phyloP scores from a whole-genome alignment of 108 stramenopile genomes.

The Pinguiococcus pyrenoidosus region DNA sequence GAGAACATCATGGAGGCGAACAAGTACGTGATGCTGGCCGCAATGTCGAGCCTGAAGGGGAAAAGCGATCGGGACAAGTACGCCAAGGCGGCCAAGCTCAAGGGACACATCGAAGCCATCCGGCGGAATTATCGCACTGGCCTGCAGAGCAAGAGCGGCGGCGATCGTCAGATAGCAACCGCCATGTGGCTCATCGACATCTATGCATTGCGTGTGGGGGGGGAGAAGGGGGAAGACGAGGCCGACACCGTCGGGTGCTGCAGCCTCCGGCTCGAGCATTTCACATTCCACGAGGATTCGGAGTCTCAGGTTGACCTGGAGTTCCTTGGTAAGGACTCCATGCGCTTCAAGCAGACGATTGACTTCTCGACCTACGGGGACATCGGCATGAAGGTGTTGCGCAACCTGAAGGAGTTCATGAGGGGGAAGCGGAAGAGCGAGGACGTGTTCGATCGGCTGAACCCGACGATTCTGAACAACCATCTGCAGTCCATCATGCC shows the following conservation, averaged over 20 bases:
- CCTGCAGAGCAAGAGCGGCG: conserved; percentile 56
- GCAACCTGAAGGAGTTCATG: conserved; percentile 76
- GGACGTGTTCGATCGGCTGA: conserved; percentile 88
- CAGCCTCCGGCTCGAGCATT: conserved; percentile 89
- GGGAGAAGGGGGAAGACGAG: conserved; percentile 99
- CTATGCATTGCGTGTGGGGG: conserved; percentile 97
- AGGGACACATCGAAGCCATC: conserved; percentile 86
- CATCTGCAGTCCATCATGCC: conserved; percentile 64
- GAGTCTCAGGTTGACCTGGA: conserved; percentile 84
- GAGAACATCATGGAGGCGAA: conserved; percentile 84
- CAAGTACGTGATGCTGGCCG: conserved; percentile 98
- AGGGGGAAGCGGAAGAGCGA: conserved; percentile 67
- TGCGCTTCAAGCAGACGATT: conserved; percentile 99
- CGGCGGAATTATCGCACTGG: conserved; percentile 76
- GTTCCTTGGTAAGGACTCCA: conserved; percentile 98
- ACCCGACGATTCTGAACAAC: conserved; percentile 39
- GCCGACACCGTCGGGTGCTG: conserved; percentile 99
- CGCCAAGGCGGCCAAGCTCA: conserved; percentile 87
- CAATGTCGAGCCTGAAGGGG: conserved; percentile 94
- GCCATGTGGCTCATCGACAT: conserved; percentile 99
- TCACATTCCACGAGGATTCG: conserved; percentile 76
- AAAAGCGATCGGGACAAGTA: conserved; percentile 93
- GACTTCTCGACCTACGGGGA: conserved; percentile 63
- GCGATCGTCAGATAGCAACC: conserved; percentile 75
- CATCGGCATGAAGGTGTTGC: conserved; percentile 43